Conservation (phyloP, 139 green algal species). For the Coccomyxa sp. region DNA sequence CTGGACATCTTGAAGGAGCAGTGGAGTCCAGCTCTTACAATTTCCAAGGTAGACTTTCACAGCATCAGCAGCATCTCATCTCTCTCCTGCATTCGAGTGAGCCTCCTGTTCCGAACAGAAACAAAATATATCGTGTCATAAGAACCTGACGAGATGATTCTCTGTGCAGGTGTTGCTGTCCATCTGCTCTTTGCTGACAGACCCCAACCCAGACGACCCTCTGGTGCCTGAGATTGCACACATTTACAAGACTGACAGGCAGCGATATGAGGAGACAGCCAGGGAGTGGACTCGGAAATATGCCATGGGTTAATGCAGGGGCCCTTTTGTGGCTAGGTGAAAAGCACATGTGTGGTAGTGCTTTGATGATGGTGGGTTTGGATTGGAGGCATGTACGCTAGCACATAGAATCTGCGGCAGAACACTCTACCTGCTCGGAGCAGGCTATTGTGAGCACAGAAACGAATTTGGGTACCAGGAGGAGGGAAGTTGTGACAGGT, state of each 20-base stretch:
- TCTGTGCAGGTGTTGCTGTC: constrained; percentile 84
- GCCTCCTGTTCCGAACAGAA: no score
- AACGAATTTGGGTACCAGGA: no score
- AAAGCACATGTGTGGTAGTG: background rate
- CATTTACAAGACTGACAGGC: constrained; percentile 92
- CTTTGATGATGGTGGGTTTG: background rate
- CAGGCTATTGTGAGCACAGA: no score
- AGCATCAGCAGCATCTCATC: background rate
- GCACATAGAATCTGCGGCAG: no score
- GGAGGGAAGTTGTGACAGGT: no score
- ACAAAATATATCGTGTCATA: no score
- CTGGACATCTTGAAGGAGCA: constrained; percentile 99
- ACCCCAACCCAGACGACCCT: constrained; percentile 98
- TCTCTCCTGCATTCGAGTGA: no score
- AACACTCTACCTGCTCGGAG: no score
- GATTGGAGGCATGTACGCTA: background rate
- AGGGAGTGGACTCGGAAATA: constrained; percentile 95
- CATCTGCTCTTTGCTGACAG: constrained; percentile 96
- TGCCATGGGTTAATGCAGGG: constrained; percentile 68
- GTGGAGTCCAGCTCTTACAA: constrained; percentile 95
- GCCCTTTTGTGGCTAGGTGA: background rate
- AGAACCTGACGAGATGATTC: no score
- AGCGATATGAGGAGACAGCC: constrained; percentile 89
- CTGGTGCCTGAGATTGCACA: constrained; percentile 98
- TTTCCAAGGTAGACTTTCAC: constrained; percentile 77